phyloP scores from a whole-genome alignment of 2,329 filamentous ascomycete genomes.

The Exophiala bonariae region DNA sequence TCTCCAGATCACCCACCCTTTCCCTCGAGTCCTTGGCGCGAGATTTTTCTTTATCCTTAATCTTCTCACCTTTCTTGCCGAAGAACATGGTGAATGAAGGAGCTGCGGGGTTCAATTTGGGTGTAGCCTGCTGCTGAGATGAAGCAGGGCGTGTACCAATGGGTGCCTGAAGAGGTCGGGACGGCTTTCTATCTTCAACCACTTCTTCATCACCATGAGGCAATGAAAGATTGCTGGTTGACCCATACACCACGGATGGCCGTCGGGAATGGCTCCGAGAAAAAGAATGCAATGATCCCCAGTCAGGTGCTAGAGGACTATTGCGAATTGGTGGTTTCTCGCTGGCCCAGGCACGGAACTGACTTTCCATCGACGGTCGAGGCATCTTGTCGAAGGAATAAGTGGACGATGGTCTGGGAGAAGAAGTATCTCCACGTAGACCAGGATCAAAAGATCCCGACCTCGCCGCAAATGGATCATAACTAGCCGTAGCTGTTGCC shows the following conservation, averaged over 20 bases:
- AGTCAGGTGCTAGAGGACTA: conserved; percentile 54
- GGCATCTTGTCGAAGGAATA: conserved; percentile 63
- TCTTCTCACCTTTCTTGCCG: conserved; percentile 51
- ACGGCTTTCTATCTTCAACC: conserved; percentile 41
- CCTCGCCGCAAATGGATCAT: conserved; percentile 48
- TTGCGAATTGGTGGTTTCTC: conserved; percentile 56
- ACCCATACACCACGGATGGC: conserved; percentile 76
- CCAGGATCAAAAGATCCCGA: conserved; percentile 49
- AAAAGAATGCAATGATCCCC: conserved; percentile 61
- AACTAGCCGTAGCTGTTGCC: conserved; percentile 38
- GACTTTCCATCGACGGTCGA: conserved; percentile 75
- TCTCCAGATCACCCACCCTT: conserved; percentile 32
- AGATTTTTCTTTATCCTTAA: conserved; percentile 39
- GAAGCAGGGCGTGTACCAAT: conserved; percentile 77
- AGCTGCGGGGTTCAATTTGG: conserved; percentile 80
- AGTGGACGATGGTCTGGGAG: conserved; percentile 50
- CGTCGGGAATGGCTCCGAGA: conserved; percentile 76
- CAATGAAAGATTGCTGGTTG: conserved; percentile 62
- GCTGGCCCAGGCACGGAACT: conserved; percentile 68
- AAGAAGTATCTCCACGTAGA: conserved; percentile 44
- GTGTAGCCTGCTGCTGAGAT: conserved; percentile 52
- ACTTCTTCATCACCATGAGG: conserved; percentile 47
- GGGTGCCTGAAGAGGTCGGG: conserved; percentile 58
- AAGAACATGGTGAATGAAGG: conserved; percentile 81
- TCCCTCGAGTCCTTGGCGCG: conserved; percentile 34